Conservation (phyloP, 208 protist genomes). For the Crithidia acanthocephali region DNA sequence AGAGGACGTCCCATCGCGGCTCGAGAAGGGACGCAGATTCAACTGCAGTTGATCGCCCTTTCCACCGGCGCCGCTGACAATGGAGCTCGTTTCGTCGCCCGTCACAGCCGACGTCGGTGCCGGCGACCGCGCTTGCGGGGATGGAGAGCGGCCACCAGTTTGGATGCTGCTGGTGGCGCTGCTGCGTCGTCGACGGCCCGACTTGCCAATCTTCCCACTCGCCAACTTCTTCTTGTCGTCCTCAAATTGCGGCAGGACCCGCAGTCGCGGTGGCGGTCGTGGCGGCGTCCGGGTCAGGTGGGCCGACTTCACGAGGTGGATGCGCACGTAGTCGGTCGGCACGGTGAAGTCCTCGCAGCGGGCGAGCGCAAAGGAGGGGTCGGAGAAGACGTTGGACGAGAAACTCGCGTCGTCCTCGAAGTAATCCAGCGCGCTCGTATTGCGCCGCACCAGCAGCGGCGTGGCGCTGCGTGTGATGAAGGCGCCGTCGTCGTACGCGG, state of each 20-base stretch:
- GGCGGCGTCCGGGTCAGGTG: background rate
- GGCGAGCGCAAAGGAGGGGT: slow-evolving; percentile 8
- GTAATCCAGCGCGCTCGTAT: background rate
- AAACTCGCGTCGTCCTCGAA: slow-evolving; percentile 15
- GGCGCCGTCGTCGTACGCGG: background rate
- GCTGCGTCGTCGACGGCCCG: background rate
- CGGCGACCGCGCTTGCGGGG: background rate
- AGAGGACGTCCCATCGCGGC: slow-evolving; percentile 5
- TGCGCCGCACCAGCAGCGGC: slow-evolving; percentile 7
- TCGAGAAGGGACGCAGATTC: slow-evolving; percentile 2
- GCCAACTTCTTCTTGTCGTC: background rate
- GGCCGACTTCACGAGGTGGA: background rate
- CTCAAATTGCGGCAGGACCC: background rate
- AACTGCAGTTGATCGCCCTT: background rate
- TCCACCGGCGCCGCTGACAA: background rate
- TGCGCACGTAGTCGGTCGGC: slow-evolving; percentile 1
- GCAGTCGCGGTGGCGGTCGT: slow-evolving; percentile 10
- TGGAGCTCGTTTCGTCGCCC: background rate
- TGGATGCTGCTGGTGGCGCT: background rate
- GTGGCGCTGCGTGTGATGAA: slow-evolving; percentile 12
- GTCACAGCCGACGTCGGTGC: background rate
- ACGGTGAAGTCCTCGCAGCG: slow-evolving; percentile 5
- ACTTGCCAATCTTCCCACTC: background rate
- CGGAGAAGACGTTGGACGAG: slow-evolving; percentile 23
- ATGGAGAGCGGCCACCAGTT: background rate